Evolutionary conservation across 768 basidiomycete species (phyloP).

Genomic region (Leccinum longicurvipes): DNA sequence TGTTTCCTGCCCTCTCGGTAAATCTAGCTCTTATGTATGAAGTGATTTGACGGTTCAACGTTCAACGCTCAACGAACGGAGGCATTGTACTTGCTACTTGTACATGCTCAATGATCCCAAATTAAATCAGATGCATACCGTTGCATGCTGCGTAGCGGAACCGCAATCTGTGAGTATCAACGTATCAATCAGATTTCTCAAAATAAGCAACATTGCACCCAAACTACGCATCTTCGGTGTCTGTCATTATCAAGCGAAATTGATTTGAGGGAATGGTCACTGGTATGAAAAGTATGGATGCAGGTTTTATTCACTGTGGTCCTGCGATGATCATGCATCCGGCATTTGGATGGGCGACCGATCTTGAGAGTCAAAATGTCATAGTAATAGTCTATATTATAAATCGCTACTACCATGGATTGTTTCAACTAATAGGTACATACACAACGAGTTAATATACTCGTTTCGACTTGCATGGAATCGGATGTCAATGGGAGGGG

Average conservation of each 20-base stretch:
- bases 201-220: neutral
- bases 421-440: neutral
- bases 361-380: neutral
- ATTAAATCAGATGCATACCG: no score
- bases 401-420: neutral
- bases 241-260: neutral
- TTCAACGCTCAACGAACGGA: no score
- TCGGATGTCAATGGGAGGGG: neutral
- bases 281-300: neutral
- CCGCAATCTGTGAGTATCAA: no score
- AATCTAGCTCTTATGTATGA: neutral
- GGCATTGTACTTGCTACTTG: no score
- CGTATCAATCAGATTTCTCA: neutral
- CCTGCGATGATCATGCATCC: neutral
- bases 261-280: neutral
- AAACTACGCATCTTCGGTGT: neutral
- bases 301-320: neutral
- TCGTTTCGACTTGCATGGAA: neutral
- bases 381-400: neutral
- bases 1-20: neutral
- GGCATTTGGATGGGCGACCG: neutral
- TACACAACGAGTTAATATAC: neutral
- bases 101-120: no score
- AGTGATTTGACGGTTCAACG: no score
- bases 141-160: no score